Percentiles rank a stretch among this genome's conserved stretches.
Evolutionary conservation across 192 early-diverging fungal genomes (phyloP).

Genomic region (Coemansia sp.): DNA sequence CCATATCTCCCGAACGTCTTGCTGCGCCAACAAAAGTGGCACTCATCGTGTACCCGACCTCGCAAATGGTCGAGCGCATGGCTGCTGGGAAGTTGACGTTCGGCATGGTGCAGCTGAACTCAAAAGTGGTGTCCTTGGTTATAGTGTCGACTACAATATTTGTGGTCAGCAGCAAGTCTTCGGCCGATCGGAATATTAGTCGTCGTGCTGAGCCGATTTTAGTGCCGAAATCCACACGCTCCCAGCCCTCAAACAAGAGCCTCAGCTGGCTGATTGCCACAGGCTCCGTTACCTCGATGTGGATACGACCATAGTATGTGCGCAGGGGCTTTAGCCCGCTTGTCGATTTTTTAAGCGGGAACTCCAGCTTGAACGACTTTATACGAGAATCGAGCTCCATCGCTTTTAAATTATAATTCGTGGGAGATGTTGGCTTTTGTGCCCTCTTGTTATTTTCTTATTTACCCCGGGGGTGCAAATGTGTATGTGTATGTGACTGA

Average conservation of each 20-base stretch:
- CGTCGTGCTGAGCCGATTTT: constrained; percentile 34
- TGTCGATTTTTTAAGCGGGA: constrained; percentile 28
- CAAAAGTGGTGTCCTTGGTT: constrained; percentile 14
- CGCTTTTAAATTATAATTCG: too few relatives aligned
- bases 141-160: constrained; percentile 26
- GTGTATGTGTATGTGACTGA: too few relatives aligned
- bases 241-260: constrained; percentile 47
- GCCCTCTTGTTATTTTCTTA: too few relatives aligned
- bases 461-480: too few relatives aligned
- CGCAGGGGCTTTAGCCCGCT: constrained; percentile 44
- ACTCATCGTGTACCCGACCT: constrained; percentile 31
- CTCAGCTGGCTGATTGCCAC: constrained; percentile 35
- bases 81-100: constrained; percentile 47
- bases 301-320: constrained; percentile 38
- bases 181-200: constrained; percentile 23
- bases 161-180: constrained; percentile 31
- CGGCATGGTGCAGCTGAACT: constrained; percentile 47
- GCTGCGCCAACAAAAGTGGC: constrained; percentile 28
- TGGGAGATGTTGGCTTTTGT: too few relatives aligned
- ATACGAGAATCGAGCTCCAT: constrained; percentile 33
- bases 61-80: constrained; percentile 49
- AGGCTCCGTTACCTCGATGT: constrained; percentile 26
- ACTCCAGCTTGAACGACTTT: constrained; percentile 31
- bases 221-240: constrained; percentile 45
- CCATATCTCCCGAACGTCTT: not conserved